A percentile compares a stretch with the other conserved stretches of the same genome.
Evolutionary conservation across 371 early-diverging fungal genomes (phyloP).

Genomic region (Mucor saturninus): DNA sequence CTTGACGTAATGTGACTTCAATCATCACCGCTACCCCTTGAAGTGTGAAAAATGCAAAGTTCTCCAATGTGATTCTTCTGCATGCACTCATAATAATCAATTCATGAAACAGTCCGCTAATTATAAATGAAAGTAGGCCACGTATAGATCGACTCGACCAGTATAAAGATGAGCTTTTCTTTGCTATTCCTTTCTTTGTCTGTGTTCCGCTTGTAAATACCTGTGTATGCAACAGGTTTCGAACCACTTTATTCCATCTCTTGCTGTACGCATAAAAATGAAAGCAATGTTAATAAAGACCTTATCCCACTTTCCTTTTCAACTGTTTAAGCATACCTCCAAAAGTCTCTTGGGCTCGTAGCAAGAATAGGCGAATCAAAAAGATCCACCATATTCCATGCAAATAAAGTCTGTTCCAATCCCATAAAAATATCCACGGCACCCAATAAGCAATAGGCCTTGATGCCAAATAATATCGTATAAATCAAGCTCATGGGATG

Average conservation of each 20-base stretch:
- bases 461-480: slow-evolving; percentile 31
- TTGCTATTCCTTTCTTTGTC: neutral
- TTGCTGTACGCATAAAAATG: slow-evolving; percentile 21
- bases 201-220: neutral
- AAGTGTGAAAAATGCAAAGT: slow-evolving; percentile 35
- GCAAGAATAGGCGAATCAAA: slow-evolving; percentile 42
- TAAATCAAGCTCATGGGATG: slow-evolving; percentile 17
- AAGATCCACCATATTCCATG: slow-evolving; percentile 27
- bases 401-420: slow-evolving; percentile 23
- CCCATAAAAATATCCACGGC: slow-evolving; percentile 33
- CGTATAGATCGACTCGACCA: slow-evolving; percentile 14
- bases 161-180: slow-evolving; percentile 5
- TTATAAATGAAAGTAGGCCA: slow-evolving; percentile 34
- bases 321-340: slow-evolving; percentile 32
- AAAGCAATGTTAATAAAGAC: neutral
- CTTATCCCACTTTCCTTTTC: neutral
- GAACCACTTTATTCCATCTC: slow-evolving; percentile 44
- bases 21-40: slow-evolving; percentile 34
- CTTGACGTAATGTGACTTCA: slow-evolving; percentile 28
- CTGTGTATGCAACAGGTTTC: slow-evolving; percentile 31
- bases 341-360: slow-evolving; percentile 45
- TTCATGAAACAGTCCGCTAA: slow-evolving; percentile 47
- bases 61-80: slow-evolving; percentile 43
- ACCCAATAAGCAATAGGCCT: slow-evolving; percentile 37
- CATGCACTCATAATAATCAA: slow-evolving; percentile 39